phyloP scores from a whole-genome alignment of 352 stramenopile genomes.

The Albugo candida region DNA sequence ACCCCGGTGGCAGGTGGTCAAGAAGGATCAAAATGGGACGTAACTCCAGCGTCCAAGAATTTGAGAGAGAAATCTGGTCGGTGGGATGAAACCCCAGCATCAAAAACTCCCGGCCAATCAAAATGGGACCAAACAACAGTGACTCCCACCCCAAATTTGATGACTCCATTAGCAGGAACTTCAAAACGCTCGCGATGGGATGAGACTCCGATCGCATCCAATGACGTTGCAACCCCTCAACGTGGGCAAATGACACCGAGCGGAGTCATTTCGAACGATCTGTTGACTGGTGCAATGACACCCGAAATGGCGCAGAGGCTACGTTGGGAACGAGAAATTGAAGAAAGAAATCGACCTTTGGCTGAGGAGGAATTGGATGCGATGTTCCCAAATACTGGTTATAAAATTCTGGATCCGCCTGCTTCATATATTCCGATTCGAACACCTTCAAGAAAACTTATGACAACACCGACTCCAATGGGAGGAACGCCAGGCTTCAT shows the following conservation, averaged over 20 bases:
- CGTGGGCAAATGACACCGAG: slow-evolving; percentile 55
- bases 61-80: slow-evolving; percentile 45
- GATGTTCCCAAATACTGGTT: slow-evolving; percentile 89
- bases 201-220: slow-evolving; percentile 78
- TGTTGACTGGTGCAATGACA: slow-evolving; percentile 53
- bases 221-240: slow-evolving; percentile 25
- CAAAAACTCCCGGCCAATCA: slow-evolving; percentile 15
- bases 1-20: slow-evolving; percentile 17
- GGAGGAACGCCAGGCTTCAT: slow-evolving; percentile 80
- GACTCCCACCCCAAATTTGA: slow-evolving; percentile 17
- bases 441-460: slow-evolving; percentile 87
- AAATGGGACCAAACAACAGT: slow-evolving; percentile 91
- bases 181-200: slow-evolving; percentile 92
- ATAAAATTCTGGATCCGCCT: slow-evolving; percentile 91
- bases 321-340: slow-evolving; percentile 92
- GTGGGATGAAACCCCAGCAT: slow-evolving; percentile 59
- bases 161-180: slow-evolving; percentile 11
- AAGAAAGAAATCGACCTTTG: slow-evolving; percentile 90
- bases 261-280: slow-evolving; percentile 28
- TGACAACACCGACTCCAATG: slow-evolving; percentile 92
- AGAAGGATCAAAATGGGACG: slow-evolving; percentile 10
- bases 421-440: slow-evolving; percentile 90
- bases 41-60: slow-evolving; percentile 17
- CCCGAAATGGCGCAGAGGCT: slow-evolving; percentile 85
- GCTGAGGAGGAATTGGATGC: slow-evolving; percentile 93